Conservation (phyloP, 106 monocot species). For the Apostasia shenzhenica region DNA sequence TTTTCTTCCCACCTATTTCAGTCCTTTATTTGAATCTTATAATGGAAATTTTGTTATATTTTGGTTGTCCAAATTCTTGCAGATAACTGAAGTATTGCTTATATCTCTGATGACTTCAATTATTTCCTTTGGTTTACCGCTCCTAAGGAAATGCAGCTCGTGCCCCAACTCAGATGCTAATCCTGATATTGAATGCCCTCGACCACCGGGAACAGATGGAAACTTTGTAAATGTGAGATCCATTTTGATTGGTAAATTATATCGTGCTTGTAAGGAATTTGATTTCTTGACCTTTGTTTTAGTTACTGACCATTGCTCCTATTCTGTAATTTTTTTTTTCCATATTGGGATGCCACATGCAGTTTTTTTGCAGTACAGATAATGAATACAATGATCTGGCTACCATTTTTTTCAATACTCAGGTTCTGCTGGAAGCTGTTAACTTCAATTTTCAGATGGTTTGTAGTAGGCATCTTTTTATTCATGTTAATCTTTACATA, state of each 20-base stretch:
- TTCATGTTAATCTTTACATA: constrained; percentile 7
- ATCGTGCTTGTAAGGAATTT: no score
- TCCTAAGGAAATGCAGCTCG: constrained; percentile 86
- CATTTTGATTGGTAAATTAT: no score
- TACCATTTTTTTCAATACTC: constrained; percentile 98
- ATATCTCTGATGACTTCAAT: constrained; percentile 80
- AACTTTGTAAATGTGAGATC: constrained; percentile 88
- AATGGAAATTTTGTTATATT: not conserved
- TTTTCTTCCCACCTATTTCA: not conserved
- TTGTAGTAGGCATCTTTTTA: not conserved
- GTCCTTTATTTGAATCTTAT: constrained; percentile 3
- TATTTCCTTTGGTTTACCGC: constrained; percentile 88
- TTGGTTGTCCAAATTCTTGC: constrained; percentile 13
- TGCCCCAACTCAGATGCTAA: constrained; percentile 69
- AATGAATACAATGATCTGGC: constrained; percentile 98
- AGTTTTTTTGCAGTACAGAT: constrained; percentile 87
- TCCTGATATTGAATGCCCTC: constrained; percentile 88
- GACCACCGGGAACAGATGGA: constrained; percentile 90
- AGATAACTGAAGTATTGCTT: constrained; percentile 91
- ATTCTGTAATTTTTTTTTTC: constrained; percentile 4
- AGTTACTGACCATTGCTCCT: not conserved
- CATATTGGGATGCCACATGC: constrained; percentile 9
- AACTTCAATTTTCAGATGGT: not conserved
- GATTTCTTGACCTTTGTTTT: no score
- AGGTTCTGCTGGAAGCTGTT: constrained; percentile 37